A percentile compares a stretch with the other conserved stretches of the same genome.
These are phyloP conservation scores for Porcisia hertigi DNA, from an alignment of 208 protist genomes.

Conservation along the genomic window DNA sequence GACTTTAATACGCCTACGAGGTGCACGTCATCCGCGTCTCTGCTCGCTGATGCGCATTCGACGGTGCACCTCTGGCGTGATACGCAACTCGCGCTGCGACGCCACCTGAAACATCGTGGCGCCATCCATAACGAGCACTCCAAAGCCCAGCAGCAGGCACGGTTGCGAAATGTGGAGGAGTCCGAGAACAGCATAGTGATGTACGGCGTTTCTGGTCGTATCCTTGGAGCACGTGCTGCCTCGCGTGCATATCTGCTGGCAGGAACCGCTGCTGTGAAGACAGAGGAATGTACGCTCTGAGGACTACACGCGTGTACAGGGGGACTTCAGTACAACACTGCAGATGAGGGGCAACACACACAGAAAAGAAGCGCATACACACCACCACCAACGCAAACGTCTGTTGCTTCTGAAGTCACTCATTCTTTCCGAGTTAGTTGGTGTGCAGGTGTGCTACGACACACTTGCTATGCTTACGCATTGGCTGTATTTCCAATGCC, in stretches of 20 bases:
- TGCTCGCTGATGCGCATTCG: not conserved
- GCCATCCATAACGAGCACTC: not conserved
- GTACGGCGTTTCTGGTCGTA: not conserved
- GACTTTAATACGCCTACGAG: not conserved
- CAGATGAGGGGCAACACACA: not conserved
- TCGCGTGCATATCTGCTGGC: constrained; percentile 8
- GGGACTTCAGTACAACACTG: not conserved
- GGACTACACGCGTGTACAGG: not conserved
- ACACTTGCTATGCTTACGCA: not conserved
- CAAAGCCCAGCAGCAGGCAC: not conserved
- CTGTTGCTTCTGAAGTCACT: not conserved
- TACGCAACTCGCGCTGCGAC: not conserved
- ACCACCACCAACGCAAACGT: too few species aligned
- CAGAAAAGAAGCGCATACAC: not conserved
- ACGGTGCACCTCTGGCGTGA: constrained; percentile 10
- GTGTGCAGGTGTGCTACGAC: not conserved
- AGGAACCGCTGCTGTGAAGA: not conserved
- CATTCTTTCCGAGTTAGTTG: not conserved
- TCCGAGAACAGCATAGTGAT: not conserved
- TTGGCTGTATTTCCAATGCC: not conserved
- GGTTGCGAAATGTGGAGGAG: not conserved
- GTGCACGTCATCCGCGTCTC: not conserved
- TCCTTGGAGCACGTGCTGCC: constrained; percentile 10
- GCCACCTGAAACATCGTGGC: not conserved
- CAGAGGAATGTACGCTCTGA: not conserved